Percentiles rank a stretch among this genome's conserved stretches.
These are phyloP conservation scores for Lunasporangiospora selenospora DNA, from an alignment of 192 early-diverging fungal species.

Conservation along the genomic window DNA sequence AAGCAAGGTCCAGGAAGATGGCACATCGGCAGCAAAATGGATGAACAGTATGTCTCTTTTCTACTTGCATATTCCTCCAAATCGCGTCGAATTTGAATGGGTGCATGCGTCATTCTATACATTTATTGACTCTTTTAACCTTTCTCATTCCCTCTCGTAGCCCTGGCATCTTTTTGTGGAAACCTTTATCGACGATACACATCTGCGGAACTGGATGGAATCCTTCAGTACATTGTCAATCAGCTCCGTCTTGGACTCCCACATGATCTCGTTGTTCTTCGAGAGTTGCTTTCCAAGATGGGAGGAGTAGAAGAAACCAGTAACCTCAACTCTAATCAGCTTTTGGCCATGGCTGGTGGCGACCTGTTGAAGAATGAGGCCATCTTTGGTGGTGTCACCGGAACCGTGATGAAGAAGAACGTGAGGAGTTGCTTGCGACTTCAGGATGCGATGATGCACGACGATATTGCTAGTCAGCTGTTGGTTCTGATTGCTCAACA, in stretches of 20 bases:
- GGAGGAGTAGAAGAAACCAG: conserved; percentile 68
- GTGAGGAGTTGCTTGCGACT: conserved; percentile 56
- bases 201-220: conserved; percentile 65
- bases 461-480: conserved; percentile 59
- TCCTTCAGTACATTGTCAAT: conserved; percentile 70
- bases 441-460: conserved; percentile 60
- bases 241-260: conserved; percentile 62
- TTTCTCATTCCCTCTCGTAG: conserved; percentile 8
- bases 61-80: neutral
- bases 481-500: conserved; percentile 71
- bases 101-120: neutral
- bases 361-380: conserved; percentile 65
- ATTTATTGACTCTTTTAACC: no score
- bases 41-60: conserved; percentile 53
- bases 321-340: conserved; percentile 61
- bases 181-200: conserved; percentile 68
- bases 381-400: conserved; percentile 53
- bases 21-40: conserved; percentile 66
- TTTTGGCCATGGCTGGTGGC: conserved; percentile 68
- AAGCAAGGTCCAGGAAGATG: conserved; percentile 67
- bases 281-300: conserved; percentile 76
- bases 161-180: conserved; percentile 70
- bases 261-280: conserved; percentile 70
- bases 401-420: conserved; percentile 54
- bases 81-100: neutral